Conservation (phyloP, 106 monocot genomes). For the Triglochin maritima region DNA sequence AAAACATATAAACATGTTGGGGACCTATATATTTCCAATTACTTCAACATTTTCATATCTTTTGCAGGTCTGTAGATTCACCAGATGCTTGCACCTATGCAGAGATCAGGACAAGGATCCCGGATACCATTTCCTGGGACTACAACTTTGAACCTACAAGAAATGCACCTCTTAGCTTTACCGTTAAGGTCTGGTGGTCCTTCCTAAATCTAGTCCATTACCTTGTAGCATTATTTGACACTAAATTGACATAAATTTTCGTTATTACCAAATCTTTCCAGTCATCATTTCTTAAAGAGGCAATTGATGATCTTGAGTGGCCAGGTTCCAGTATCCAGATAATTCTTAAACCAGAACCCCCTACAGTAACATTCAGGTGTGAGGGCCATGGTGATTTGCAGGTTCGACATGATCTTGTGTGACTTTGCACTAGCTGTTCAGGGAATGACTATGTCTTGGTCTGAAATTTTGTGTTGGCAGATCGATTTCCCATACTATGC, state of each 20-base stretch:
- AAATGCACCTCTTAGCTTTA: constrained; percentile 56
- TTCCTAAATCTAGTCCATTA: no score
- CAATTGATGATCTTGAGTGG: constrained; percentile 98
- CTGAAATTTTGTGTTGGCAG: constrained; percentile 35
- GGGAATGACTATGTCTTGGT: no score
- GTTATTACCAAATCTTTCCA: constrained; percentile 6
- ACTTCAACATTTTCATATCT: no score
- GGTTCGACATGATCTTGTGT: constrained; percentile 13
- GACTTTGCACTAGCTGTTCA: no score
- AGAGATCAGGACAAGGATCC: constrained; percentile 94
- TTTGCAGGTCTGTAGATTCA: constrained; percentile 67
- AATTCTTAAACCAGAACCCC: constrained; percentile 63
- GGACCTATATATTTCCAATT: no score
- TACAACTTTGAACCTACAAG: constrained; percentile 66
- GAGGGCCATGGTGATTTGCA: constrained; percentile 98
- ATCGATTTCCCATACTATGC: constrained; percentile 79
- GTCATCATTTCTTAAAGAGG: constrained; percentile 87
- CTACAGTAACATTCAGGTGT: constrained; percentile 62
- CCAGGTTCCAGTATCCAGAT: constrained; percentile 86
- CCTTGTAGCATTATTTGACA: no score
- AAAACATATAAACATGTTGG: no score
- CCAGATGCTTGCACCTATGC: constrained; percentile 79
- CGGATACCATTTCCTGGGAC: constrained; percentile 91
- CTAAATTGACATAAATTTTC: not conserved
- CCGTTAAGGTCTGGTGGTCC: constrained; percentile 70